These are phyloP conservation scores for Nicotiana obtusifolia DNA, from an alignment of 257 asterid genomes.

Conservation along the genomic window DNA sequence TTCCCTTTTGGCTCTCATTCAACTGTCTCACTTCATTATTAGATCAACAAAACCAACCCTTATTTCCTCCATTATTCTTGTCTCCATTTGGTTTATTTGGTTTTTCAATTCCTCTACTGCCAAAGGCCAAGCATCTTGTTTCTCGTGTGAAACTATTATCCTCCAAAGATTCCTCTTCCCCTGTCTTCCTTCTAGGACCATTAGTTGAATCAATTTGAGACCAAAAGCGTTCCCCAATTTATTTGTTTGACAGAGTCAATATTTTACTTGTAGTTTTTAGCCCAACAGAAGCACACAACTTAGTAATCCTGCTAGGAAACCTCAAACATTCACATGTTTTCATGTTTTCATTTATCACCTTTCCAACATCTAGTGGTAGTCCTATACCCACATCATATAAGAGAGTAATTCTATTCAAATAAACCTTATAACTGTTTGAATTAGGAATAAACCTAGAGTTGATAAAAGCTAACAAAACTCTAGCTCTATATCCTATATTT, in stretches of 20 bases:
- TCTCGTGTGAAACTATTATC: background rate
- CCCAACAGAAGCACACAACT: no score
- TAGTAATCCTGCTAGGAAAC: no score
- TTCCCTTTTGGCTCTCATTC: no score
- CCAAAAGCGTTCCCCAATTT: background rate
- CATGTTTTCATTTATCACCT: background rate
- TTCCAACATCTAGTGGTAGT: background rate
- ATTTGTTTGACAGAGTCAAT: no score
- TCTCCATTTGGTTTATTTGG: no score
- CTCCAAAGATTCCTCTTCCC: background rate
- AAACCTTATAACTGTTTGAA: no score
- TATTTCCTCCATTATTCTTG: background rate
- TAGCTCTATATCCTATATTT: no score
- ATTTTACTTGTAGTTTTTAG: no score
- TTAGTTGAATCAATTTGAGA: background rate
- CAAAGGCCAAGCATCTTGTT: background rate
- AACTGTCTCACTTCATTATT: background rate
- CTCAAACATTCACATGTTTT: background rate
- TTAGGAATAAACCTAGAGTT: no score
- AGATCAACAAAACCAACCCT: background rate
- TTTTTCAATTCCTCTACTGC: no score
- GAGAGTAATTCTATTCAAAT: no score
- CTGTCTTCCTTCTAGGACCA: background rate
- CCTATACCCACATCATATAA: background rate
- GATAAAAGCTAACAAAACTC: background rate